These are phyloP conservation scores for Talaromyces sp. DNA, from an alignment of 2,329 filamentous ascomycete species.

Conservation along the genomic window DNA sequence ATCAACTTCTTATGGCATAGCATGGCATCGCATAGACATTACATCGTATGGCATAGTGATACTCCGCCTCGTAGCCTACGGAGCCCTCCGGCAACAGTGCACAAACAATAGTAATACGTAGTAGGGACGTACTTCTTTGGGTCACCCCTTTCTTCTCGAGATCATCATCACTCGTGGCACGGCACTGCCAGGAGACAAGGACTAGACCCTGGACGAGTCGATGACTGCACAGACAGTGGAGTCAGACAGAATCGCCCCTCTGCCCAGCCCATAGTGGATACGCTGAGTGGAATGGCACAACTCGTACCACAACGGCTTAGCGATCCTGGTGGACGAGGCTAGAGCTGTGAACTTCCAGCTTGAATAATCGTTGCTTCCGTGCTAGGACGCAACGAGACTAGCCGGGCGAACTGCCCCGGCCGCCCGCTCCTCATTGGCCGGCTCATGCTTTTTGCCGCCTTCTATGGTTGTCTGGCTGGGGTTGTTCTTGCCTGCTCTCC, in stretches of 20 bases:
- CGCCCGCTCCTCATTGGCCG: neutral
- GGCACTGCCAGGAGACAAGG: neutral
- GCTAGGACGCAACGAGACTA: neutral
- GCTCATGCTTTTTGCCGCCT: neutral
- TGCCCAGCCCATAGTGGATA: neutral
- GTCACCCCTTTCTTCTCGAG: neutral
- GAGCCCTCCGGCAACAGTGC: neutral
- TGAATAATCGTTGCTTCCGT: neutral
- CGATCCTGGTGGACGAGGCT: neutral
- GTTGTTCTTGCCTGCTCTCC: slow-evolving; percentile 4
- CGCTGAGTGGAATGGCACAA: neutral
- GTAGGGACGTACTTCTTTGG: too few species aligned
- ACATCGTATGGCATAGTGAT: neutral
- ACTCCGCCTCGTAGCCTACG: neutral
- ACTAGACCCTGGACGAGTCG: slow-evolving; percentile 6
- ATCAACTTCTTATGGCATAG: neutral
- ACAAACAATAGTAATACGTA: neutral
- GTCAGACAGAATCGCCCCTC: slow-evolving; percentile 4
- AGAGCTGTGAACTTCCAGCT: neutral
- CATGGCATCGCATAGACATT: neutral
- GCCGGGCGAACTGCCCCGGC: neutral
- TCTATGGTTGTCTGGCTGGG: slow-evolving; percentile 3
- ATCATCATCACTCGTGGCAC: slow-evolving; percentile 6
- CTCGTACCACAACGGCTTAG: neutral
- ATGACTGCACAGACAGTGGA: slow-evolving; percentile 2